Base-by-base conservation (phyloP, 495 filamentous ascomycete genomes). In the Apodospora peruviana region DNA sequence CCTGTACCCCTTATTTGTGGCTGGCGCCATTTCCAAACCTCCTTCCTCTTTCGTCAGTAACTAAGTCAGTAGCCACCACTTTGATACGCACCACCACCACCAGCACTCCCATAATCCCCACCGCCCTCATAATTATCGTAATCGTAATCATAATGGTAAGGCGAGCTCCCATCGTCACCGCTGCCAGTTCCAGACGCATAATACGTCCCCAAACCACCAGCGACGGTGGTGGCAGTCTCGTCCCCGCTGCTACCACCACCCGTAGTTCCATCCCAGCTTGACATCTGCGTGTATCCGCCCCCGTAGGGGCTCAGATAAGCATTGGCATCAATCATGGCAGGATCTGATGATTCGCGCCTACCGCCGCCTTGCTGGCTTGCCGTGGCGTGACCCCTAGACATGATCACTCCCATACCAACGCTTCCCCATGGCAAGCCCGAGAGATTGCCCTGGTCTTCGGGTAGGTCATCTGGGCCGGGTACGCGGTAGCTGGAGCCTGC, bases 381-480 rank as follows among this genome's bases (percentile, higher is more conserved):
- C 21, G 62, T 65, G 37, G 72, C 67, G 51, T 79, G 75, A 16
- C 82, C 81, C 9, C 68, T 63, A 8, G 72, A 62, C 0, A 85
- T 65, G 2, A 83, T 68, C 51, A 80, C 73, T 22, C 64, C 62
- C 66, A 86, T 65, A 48, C 70, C 78, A 37, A 83, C 43, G 19
- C 80, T 71, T 17, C 83, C 83, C 83, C 83, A 86, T 0, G 82
- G 82, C 2, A 86, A 59, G 4, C 82, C 82, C 0, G 79, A 78
- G 10, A 79, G 70, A 32, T 77, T 73, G 23, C 64, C 71, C 35
- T 60, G 53, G 27, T 70, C 75, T 44, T 78, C 52, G 16, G 78
- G 32, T 4, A 60, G 14, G 19, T 63, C 79, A 1, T 70, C 66
- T 1, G 80, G 61, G 19, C 71, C 70, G 1, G 77, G 75, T n/a